A percentile compares a stretch with the other conserved stretches of the same genome.
Conservation (phyloP, 1,284 basidiomycete species). For the Pholiota adiposa region DNA sequence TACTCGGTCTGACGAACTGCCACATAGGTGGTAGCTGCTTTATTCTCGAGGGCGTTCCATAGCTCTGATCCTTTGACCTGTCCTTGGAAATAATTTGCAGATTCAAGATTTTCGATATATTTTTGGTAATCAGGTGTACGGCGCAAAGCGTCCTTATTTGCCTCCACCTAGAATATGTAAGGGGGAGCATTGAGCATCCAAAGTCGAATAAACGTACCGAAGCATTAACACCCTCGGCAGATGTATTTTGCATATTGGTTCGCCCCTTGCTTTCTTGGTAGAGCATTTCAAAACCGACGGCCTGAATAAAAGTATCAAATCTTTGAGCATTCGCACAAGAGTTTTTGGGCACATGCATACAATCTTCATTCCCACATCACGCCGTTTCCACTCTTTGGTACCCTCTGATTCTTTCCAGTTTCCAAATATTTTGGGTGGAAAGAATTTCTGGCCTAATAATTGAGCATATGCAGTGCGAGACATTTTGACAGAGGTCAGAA, state of each 20-base stretch:
- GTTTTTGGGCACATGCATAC: conserved; percentile 43
- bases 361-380: conserved; percentile 90
- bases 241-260: conserved; percentile 39
- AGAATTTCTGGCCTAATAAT: conserved; percentile 88
- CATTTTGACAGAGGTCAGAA: conserved; percentile 70
- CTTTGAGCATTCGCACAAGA: neutral
- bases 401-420: conserved; percentile 68
- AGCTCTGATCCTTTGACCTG: conserved; percentile 76
- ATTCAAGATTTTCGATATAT: conserved; percentile 69
- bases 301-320: conserved; percentile 45
- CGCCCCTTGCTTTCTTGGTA: conserved; percentile 79
- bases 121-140: conserved; percentile 65
- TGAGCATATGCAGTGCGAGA: conserved; percentile 94
- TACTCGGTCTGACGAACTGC: conserved; percentile 69
- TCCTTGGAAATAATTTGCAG: conserved; percentile 74
- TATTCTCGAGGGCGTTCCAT: conserved; percentile 76
- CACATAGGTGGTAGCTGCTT: conserved; percentile 72
- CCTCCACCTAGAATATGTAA: conserved; percentile 48
- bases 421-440: conserved; percentile 90
- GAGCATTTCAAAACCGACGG: conserved; percentile 94
- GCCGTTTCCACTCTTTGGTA: conserved; percentile 71
- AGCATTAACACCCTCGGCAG: conserved; percentile 41
- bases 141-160: conserved; percentile 66
- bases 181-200: neutral
- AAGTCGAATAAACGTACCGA: conserved; percentile 45